Conservation (phyloP, 148 eudicot genomes). For the Spergularia marina region DNA sequence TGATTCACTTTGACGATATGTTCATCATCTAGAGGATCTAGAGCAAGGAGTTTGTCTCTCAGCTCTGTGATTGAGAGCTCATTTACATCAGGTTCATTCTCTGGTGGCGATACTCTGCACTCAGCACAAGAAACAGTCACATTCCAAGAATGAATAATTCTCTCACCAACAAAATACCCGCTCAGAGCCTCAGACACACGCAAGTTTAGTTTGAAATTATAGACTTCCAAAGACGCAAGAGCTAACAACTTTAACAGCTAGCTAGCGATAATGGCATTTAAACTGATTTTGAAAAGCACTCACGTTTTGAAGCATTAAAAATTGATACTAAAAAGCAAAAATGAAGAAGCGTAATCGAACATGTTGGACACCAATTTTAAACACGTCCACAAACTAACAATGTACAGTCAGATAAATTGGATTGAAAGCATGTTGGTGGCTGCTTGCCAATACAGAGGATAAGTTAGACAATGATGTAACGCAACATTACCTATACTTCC, state of each 20-base stretch:
- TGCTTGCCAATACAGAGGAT: not conserved
- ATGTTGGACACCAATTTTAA: not conserved
- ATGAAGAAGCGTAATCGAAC: not conserved
- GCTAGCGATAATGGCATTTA: not conserved
- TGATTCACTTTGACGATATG: constrained; percentile 72
- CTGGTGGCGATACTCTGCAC: constrained; percentile 54
- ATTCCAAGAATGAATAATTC: not conserved
- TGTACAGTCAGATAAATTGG: not conserved
- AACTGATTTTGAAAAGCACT: not conserved
- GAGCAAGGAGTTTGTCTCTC: constrained; percentile 78
- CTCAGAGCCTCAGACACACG: not conserved
- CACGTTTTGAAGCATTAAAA: too few relatives aligned
- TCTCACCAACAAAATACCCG: not conserved
- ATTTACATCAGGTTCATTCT: constrained; percentile 49
- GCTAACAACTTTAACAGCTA: not conserved
- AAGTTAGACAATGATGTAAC: not conserved
- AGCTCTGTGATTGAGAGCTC: constrained; percentile 84
- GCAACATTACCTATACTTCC: constrained; percentile 59
- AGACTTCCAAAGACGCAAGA: not conserved
- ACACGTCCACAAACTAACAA: not conserved
- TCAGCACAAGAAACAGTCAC: constrained; percentile 12
- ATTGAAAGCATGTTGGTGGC: not conserved
- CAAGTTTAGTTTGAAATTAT: not conserved
- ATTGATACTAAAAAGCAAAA: not conserved
- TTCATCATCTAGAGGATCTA: constrained; percentile 81